Conservation (phyloP, 768 basidiomycete genomes). For the Suillus hirtellus region DNA sequence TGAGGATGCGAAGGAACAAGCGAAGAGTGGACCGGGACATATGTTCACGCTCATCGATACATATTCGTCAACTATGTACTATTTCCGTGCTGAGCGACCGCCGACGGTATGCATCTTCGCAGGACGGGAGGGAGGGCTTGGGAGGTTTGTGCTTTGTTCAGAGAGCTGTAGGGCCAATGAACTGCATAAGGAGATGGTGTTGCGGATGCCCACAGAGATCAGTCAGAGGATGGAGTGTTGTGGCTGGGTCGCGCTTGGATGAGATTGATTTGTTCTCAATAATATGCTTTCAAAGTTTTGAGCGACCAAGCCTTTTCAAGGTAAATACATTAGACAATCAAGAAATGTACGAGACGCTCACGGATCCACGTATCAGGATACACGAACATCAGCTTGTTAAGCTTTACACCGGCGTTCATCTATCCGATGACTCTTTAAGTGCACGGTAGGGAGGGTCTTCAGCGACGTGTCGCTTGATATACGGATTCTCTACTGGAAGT, state of each 20-base stretch:
- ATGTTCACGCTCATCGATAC: slow-evolving; percentile 23
- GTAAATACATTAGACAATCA: background rate
- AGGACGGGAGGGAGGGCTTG: slow-evolving; percentile 24
- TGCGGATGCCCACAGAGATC: slow-evolving; percentile 11
- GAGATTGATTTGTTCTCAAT: background rate
- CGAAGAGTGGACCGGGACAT: slow-evolving; percentile 6
- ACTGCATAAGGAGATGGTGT: slow-evolving; percentile 22
- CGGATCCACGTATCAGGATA: background rate
- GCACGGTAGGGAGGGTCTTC: background rate
- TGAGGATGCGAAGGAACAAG: background rate
- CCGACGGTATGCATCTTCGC: slow-evolving; percentile 15
- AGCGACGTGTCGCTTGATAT: slow-evolving; percentile 35
- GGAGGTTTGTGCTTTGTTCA: slow-evolving; percentile 25
- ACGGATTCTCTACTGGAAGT: slow-evolving; percentile 42
- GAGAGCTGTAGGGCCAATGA: slow-evolving; percentile 18
- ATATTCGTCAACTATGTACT: slow-evolving; percentile 14
- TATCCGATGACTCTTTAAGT: background rate
- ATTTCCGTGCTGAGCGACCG: background rate
- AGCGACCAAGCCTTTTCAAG: background rate
- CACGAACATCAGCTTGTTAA: background rate
- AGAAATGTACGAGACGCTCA: background rate
- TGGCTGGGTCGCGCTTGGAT: slow-evolving; percentile 1
- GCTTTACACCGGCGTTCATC: background rate
- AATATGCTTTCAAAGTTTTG: background rate
- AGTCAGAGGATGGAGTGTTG: slow-evolving; percentile 4